Percentiles rank a stretch among this genome's conserved stretches.
Conservation (phyloP, 768 basidiomycete species). For the Brasilioporus rufonigricans region DNA sequence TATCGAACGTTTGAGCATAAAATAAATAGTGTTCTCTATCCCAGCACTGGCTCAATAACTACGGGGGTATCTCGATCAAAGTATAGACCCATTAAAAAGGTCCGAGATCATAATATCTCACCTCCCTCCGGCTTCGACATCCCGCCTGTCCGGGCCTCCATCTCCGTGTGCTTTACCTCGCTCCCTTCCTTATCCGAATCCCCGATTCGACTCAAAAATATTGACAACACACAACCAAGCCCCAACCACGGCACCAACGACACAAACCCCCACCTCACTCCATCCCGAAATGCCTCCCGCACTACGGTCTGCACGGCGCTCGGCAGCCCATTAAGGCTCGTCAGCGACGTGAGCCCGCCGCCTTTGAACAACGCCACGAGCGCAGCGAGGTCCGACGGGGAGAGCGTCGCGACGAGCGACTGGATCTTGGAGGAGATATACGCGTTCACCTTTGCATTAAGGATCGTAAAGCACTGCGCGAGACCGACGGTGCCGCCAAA, state of each 20-base stretch:
- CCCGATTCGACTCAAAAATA: constrained; percentile 40
- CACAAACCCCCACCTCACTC: constrained; percentile 43
- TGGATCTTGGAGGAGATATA: constrained; percentile 27
- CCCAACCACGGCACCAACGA: constrained; percentile 49
- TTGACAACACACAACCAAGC: constrained; percentile 32
- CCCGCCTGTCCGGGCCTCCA: not conserved
- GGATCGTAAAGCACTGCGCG: constrained; percentile 50
- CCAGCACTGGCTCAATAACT: not conserved
- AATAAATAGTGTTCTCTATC: not conserved
- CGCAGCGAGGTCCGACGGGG: constrained; percentile 24
- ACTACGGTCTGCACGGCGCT: constrained; percentile 34
- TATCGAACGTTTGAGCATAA: not conserved
- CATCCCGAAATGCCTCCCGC: constrained; percentile 41
- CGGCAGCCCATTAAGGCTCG: constrained; percentile 39
- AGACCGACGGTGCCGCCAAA: constrained; percentile 55
- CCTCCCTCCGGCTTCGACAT: not conserved
- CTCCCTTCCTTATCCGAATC: constrained; percentile 19
- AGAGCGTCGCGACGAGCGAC: constrained; percentile 29
- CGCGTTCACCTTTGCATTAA: constrained; percentile 40
- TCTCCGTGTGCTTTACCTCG: not conserved
- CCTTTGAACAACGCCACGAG: constrained; percentile 26
- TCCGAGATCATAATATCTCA: too few relatives aligned
- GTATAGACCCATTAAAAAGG: too few relatives aligned
- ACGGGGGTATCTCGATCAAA: not conserved
- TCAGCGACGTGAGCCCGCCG: constrained; percentile 33